phyloP scores from a whole-genome alignment of 2,329 filamentous ascomycete species.

The Penicillium aurantiogriseum region DNA sequence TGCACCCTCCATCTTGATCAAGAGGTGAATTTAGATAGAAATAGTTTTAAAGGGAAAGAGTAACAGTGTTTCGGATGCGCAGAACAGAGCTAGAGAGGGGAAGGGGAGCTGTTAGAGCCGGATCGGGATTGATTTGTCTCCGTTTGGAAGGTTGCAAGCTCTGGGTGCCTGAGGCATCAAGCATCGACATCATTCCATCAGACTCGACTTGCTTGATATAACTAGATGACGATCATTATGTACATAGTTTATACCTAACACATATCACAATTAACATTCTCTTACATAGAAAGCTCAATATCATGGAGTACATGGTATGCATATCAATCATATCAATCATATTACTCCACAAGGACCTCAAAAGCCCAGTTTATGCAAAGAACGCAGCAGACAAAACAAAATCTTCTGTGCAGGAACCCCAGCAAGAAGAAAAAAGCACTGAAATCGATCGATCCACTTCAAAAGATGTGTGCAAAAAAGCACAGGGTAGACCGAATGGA shows the following conservation, averaged over 20 bases:
- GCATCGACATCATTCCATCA: neutral
- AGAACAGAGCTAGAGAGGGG: conserved; percentile 9
- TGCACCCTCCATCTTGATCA: conserved; percentile 38
- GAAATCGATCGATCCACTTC: conserved; percentile 8
- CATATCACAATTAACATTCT: neutral
- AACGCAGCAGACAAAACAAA: conserved; percentile 2
- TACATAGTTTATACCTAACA: neutral
- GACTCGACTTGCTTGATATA: neutral
- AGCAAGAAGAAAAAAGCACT: conserved; percentile 5
- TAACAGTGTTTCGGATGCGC: neutral
- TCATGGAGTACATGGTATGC: conserved; percentile 12
- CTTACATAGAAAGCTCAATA: neutral
- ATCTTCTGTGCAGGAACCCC: conserved; percentile 8
- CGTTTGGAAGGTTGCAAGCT: conserved; percentile 2
- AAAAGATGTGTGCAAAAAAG: conserved; percentile 1
- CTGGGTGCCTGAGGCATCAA: conserved; percentile 29
- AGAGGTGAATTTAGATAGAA: neutral
- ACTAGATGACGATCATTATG: neutral
- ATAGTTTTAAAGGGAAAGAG: conserved; percentile 1
- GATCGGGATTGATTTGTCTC: conserved; percentile 17
- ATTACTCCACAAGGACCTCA: conserved; percentile 17
- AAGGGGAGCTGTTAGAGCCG: conserved; percentile 14
- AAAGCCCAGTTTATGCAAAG: conserved; percentile 20
- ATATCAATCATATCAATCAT: conserved; percentile 18
- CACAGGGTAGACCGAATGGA: neutral